Conservation (phyloP, 2,329 filamentous ascomycete genomes). For the Aspergillus oerlinghausenensis region DNA sequence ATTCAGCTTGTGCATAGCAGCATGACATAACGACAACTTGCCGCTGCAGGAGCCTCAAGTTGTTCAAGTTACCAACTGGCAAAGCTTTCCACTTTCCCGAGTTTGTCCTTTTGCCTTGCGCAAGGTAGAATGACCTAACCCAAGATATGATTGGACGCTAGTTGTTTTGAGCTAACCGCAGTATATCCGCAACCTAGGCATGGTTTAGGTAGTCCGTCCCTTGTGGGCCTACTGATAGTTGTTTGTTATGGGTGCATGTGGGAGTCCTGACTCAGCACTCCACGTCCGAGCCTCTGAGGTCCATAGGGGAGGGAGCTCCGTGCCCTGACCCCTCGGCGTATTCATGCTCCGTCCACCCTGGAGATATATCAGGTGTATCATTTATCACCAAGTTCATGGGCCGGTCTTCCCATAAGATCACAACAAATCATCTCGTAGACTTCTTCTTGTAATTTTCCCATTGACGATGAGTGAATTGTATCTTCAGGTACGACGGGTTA, state of each 20-base stretch:
- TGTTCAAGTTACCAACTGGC: neutral
- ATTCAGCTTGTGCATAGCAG: neutral
- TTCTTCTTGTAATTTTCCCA: neutral
- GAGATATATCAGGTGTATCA: too few species aligned
- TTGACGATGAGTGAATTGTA: neutral
- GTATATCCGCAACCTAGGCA: neutral
- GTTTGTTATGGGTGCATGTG: too few species aligned
- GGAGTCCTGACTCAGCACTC: neutral
- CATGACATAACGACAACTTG: neutral
- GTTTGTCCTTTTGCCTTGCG: neutral
- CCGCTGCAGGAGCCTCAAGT: neutral
- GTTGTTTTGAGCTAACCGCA: neutral
- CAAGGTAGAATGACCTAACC: neutral
- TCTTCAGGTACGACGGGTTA: neutral
- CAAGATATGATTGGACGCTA: neutral
- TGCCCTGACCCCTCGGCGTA: too few species aligned
- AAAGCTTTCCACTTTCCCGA: neutral
- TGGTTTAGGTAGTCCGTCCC: neutral
- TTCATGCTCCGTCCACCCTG: too few species aligned
- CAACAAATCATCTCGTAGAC: neutral
- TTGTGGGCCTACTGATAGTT: neutral
- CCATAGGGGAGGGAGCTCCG: too few species aligned
- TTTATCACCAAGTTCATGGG: too few species aligned
- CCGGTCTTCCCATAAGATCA: neutral
- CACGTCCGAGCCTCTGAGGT: too few species aligned